phyloP scores from a whole-genome alignment of 192 early-diverging fungal species.

The Coemansia brasiliensis region DNA sequence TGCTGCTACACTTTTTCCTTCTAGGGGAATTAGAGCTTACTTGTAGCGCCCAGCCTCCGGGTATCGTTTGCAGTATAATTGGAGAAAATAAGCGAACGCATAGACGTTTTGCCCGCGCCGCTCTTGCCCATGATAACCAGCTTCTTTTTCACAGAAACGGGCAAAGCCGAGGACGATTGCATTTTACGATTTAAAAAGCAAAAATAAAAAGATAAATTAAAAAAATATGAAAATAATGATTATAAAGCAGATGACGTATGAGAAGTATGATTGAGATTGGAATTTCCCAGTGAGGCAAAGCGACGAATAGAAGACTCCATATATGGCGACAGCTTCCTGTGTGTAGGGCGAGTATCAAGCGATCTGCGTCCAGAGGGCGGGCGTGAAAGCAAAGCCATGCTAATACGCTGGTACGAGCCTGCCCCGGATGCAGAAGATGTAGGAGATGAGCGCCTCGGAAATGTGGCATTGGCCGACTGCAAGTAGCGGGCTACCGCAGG shows the following conservation, averaged over 20 bases:
- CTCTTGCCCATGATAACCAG: constrained; percentile 97
- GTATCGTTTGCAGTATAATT: constrained; percentile 97
- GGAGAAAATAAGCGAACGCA: constrained; percentile 98
- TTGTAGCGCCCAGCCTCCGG: constrained; percentile 91
- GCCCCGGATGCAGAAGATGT: neutral
- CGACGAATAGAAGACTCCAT: constrained; percentile 9
- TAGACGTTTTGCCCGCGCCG: constrained; percentile 97
- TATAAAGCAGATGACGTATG: neutral
- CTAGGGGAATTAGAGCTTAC: too few relatives aligned
- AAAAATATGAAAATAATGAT: neutral
- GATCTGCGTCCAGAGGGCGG: constrained; percentile 18
- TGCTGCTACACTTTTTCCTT: too few relatives aligned
- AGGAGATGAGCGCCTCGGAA: neutral
- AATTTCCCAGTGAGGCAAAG: constrained; percentile 9
- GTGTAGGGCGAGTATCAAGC: constrained; percentile 11
- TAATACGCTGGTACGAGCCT: constrained; percentile 29
- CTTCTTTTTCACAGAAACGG: constrained; percentile 30
- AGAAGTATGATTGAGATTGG: neutral
- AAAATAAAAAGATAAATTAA: constrained; percentile 1
- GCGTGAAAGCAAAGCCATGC: constrained; percentile 23
- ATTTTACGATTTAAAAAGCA: neutral
- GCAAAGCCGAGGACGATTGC: constrained; percentile 9
- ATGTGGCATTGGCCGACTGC: constrained; percentile 17
- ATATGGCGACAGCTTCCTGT: constrained; percentile 8
- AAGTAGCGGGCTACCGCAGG: constrained; percentile 28